phyloP scores from a whole-genome alignment of 2,329 filamentous ascomycete genomes.

The Ophiostoma quercus region DNA sequence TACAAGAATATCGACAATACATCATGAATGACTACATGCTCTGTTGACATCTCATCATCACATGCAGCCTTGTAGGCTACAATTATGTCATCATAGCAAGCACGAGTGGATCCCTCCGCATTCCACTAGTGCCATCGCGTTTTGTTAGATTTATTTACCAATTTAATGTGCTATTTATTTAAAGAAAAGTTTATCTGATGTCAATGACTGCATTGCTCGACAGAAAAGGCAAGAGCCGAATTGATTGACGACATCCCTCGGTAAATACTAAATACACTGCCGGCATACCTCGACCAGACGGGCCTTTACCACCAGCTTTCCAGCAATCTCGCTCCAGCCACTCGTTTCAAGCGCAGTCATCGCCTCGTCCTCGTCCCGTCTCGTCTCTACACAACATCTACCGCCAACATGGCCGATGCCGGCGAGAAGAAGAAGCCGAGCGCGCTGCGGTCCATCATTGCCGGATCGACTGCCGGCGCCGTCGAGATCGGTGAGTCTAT shows the following conservation, averaged over 20 bases:
- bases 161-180: conserved; percentile 6
- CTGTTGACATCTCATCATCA: not conserved
- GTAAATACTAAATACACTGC: not conserved
- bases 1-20: too few relatives aligned
- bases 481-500: conserved; percentile 62
- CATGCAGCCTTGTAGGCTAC: not conserved
- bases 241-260: not conserved
- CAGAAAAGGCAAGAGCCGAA: not conserved
- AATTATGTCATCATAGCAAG: conserved; percentile 11
- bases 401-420: conserved; percentile 18
- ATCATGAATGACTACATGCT: too few relatives aligned
- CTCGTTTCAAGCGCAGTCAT: too few relatives aligned
- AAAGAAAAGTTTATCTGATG: conserved; percentile 8
- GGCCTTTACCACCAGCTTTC: too few relatives aligned
- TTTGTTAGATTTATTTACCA: conserved; percentile 1
- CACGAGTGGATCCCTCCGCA: conserved; percentile 9
- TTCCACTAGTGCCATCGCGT: not conserved
- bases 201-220: not conserved
- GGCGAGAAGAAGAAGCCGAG: conserved; percentile 56
- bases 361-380: not conserved
- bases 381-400: not conserved
- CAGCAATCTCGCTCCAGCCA: too few relatives aligned
- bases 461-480: conserved; percentile 87
- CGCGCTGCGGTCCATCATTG: conserved; percentile 80
- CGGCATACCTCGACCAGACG: not conserved